phyloP scores from a whole-genome alignment of 148 eudicot genomes.

The Camellia granthamiana region DNA sequence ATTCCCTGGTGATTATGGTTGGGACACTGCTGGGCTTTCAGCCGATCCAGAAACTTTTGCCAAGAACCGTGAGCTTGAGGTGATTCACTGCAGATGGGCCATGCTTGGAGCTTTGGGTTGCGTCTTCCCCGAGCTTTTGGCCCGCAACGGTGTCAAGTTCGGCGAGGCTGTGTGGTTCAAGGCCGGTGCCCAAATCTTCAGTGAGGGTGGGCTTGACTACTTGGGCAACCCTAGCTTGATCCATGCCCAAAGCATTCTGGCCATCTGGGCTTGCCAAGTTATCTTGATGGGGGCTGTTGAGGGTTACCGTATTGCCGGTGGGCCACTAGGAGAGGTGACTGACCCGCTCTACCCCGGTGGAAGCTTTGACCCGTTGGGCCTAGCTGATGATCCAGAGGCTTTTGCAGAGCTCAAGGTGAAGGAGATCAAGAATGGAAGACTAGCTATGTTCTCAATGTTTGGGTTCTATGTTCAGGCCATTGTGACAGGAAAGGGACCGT shows the following conservation, averaged over 20 bases:
- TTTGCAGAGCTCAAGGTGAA: conserved; percentile 42
- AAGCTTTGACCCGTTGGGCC: conserved; percentile 37
- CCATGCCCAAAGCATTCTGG: conserved; percentile 42
- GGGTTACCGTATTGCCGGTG: conserved; percentile 41
- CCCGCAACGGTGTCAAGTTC: conserved; percentile 41
- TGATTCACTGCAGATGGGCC: conserved; percentile 34
- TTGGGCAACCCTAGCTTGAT: conserved; percentile 40
- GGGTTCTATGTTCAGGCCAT: conserved; percentile 40
- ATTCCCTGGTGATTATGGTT: conserved; percentile 35
- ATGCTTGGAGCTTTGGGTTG: conserved; percentile 41
- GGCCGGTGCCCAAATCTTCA: conserved; percentile 41
- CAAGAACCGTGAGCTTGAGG: conserved; percentile 36
- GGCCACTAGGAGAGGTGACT: conserved; percentile 34
- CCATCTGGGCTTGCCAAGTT: conserved; percentile 40
- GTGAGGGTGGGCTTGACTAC: conserved; percentile 38
- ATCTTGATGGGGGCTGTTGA: conserved; percentile 43
- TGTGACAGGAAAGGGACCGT: conserved; percentile 42
- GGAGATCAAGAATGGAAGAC: conserved; percentile 39
- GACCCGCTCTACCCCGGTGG: conserved; percentile 44
- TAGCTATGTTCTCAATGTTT: conserved; percentile 45
- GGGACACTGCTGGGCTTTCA: conserved; percentile 38
- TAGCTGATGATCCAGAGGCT: conserved; percentile 41
- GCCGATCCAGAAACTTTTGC: conserved; percentile 36
- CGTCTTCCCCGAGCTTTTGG: conserved; percentile 43
- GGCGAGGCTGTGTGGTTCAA: conserved; percentile 48